Evolutionary conservation across 306 rosid genomes (phyloP).

Genomic region (Pterocarpus macrocarpus): DNA sequence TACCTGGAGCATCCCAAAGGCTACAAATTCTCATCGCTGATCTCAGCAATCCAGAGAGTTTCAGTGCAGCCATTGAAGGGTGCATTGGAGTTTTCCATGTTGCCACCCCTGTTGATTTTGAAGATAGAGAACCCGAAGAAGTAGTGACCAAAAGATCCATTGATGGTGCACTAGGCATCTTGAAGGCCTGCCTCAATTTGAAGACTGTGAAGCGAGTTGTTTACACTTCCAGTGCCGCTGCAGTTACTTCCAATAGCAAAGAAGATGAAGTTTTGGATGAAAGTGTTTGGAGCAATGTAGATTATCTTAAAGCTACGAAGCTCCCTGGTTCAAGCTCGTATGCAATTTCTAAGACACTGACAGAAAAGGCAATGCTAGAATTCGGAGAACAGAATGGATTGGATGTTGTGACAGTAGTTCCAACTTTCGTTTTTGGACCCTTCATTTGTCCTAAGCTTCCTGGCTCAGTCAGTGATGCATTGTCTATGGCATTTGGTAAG

Average conservation of each 20-base stretch:
- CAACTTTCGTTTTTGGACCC: slow-evolving; percentile 36
- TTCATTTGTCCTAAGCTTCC: slow-evolving; percentile 39
- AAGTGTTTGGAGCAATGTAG: slow-evolving; percentile 1
- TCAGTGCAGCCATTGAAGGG: slow-evolving; percentile 36
- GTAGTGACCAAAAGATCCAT: slow-evolving; percentile 32
- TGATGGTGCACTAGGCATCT: slow-evolving; percentile 31
- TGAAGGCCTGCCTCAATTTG: slow-evolving; percentile 30
- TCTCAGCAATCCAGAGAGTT: slow-evolving; percentile 29
- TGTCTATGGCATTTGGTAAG: slow-evolving; percentile 27
- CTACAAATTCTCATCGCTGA: slow-evolving; percentile 4
- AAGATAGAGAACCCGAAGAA: slow-evolving; percentile 2
- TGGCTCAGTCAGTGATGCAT: neutral
- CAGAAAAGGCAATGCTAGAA: slow-evolving; percentile 42
- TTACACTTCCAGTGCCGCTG: slow-evolving; percentile 30
- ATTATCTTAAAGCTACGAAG: slow-evolving; percentile 26
- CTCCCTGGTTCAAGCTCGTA: neutral
- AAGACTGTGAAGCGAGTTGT: slow-evolving; percentile 34
- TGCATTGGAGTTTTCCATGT: slow-evolving; percentile 39
- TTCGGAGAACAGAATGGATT: slow-evolving; percentile 38
- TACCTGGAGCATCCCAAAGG: slow-evolving; percentile 19
- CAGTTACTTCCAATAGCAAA: neutral
- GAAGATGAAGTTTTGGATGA: slow-evolving; percentile 10
- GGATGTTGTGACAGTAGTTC: slow-evolving; percentile 36
- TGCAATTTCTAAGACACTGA: slow-evolving; percentile 33
- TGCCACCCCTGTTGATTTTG: slow-evolving; percentile 21